Evolutionary conservation across 768 basidiomycete species (phyloP).

Genomic region (Calocybe indica): DNA sequence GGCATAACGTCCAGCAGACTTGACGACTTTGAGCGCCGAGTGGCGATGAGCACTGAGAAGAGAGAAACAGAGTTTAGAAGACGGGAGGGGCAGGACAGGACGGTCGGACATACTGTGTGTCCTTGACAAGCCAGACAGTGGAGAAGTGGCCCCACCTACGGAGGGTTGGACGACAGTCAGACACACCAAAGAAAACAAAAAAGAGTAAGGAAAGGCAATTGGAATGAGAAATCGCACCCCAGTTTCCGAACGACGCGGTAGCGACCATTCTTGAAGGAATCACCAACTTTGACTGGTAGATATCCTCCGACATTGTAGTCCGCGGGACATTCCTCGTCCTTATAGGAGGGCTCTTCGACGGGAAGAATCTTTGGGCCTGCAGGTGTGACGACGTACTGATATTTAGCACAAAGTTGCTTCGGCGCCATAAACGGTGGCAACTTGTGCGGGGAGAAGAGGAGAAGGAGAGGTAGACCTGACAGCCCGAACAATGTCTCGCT

Average conservation of each 20-base stretch:
- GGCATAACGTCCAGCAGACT: slow-evolving; percentile 91
- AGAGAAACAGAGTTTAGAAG: slow-evolving; percentile 1
- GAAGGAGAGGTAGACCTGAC: slow-evolving; percentile 8
- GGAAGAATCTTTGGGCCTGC: slow-evolving; percentile 66
- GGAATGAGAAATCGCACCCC: slow-evolving; percentile 42
- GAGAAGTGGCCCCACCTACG: slow-evolving; percentile 91
- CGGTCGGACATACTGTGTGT: slow-evolving; percentile 51
- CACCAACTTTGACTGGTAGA: slow-evolving; percentile 74
- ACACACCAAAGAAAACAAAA: slow-evolving; percentile 9
- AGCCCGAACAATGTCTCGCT: not conserved
- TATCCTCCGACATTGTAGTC: slow-evolving; percentile 82
- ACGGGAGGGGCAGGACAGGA: slow-evolving; percentile 7
- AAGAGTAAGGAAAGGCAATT: slow-evolving; percentile 9
- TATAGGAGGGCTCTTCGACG: slow-evolving; percentile 56
- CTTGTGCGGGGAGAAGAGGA: slow-evolving; percentile 9
- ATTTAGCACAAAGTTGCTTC: slow-evolving; percentile 62
- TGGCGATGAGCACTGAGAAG: slow-evolving; percentile 57
- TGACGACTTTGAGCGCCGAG: slow-evolving; percentile 92
- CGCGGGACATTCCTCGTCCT: slow-evolving; percentile 79
- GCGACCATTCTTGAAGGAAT: slow-evolving; percentile 77
- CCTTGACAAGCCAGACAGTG: slow-evolving; percentile 88
- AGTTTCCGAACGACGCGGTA: slow-evolving; percentile 89
- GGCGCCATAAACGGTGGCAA: slow-evolving; percentile 50
- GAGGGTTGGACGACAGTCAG: slow-evolving; percentile 10
- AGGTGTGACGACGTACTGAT: slow-evolving; percentile 69